phyloP scores from a whole-genome alignment of 192 early-diverging fungal genomes.

The Podochytrium sp. region DNA sequence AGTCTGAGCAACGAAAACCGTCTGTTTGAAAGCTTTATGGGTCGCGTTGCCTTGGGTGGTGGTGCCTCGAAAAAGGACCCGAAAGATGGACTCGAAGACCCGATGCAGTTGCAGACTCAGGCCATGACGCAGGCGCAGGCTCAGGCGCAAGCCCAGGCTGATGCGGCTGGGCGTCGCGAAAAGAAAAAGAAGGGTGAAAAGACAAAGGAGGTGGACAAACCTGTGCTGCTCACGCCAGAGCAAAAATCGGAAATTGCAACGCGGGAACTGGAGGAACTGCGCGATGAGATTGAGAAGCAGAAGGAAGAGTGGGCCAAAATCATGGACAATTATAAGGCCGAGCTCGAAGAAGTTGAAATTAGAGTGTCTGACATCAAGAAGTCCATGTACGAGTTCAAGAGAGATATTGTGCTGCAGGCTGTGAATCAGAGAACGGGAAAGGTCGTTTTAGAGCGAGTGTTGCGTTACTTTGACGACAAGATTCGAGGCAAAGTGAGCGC shows the following conservation, averaged over 20 bases:
- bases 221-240: conserved; percentile 54
- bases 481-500: conserved; percentile 53
- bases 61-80: background rate
- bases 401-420: conserved; percentile 57
- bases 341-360: conserved; percentile 67
- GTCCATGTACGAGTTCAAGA: conserved; percentile 61
- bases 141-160: conserved; percentile 1
- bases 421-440: conserved; percentile 57
- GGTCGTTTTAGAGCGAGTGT: conserved; percentile 57
- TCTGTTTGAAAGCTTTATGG: conserved; percentile 56
- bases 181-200: conserved; percentile 62
- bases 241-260: conserved; percentile 68
- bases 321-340: conserved; percentile 64
- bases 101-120: background rate
- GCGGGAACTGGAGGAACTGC: conserved; percentile 60
- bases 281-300: conserved; percentile 63
- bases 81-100: background rate
- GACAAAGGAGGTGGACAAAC: conserved; percentile 48
- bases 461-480: conserved; percentile 64
- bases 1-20: conserved; percentile 54
- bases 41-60: conserved; percentile 33
- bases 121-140: background rate
- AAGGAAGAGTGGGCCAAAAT: conserved; percentile 65
- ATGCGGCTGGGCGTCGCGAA: conserved; percentile 14
- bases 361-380: conserved; percentile 57